Evolutionary conservation across 1,284 basidiomycete species (phyloP).

Genomic region (Marasmius oreades): DNA sequence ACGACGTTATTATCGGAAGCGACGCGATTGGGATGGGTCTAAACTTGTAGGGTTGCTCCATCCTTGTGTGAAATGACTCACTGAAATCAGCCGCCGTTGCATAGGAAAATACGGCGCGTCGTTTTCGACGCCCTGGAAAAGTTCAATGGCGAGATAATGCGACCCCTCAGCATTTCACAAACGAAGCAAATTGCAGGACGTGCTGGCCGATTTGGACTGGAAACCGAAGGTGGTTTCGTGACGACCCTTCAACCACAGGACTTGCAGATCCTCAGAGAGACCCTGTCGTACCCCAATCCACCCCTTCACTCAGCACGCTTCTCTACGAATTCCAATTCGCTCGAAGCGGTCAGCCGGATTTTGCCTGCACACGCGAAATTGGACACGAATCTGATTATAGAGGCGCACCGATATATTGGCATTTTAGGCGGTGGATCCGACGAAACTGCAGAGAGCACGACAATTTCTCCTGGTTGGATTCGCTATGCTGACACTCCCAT

Average conservation of each 20-base stretch:
- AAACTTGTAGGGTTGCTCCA: constrained; percentile 66
- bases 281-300: constrained; percentile 36
- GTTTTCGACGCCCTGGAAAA: constrained; percentile 82
- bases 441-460: constrained; percentile 33
- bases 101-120: constrained; percentile 88
- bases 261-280: constrained; percentile 56
- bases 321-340: constrained; percentile 22
- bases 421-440: constrained; percentile 27
- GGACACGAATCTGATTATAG: constrained; percentile 4
- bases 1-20: constrained; percentile 86
- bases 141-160: constrained; percentile 57
- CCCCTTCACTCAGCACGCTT: constrained; percentile 33
- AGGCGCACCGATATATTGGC: neutral
- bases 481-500: neutral
- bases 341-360: constrained; percentile 24
- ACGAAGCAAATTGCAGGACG: constrained; percentile 97
- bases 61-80: constrained; percentile 3
- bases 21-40: constrained; percentile 96
- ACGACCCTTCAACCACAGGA: constrained; percentile 73
- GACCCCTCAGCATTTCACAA: constrained; percentile 70
- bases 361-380: constrained; percentile 26
- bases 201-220: constrained; percentile 88
- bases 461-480: constrained; percentile 9
- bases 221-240: constrained; percentile 56
- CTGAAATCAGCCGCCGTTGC: neutral